These are phyloP conservation scores for Phaeodactylum tricornutum DNA, from an alignment of 108 stramenopile species.

Conservation along the genomic window DNA sequence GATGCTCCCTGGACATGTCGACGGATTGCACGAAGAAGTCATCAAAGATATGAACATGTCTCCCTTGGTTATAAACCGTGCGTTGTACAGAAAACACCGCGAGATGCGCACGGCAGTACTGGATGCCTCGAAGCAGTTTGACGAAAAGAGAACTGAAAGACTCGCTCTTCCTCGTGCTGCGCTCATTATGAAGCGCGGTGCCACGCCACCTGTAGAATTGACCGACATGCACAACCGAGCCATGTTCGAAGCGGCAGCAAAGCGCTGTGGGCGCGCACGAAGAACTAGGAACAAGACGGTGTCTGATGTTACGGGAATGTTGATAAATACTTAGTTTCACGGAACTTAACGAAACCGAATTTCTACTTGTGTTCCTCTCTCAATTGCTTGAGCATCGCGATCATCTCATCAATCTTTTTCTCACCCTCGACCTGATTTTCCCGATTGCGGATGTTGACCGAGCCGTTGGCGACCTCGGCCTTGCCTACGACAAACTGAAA, in stretches of 20 bases:
- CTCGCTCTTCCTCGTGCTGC: slow-evolving; percentile 7
- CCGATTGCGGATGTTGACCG: slow-evolving; percentile 88
- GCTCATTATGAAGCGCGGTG: slow-evolving; percentile 14
- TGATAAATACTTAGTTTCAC: too few species aligned
- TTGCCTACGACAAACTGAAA: slow-evolving; percentile 97
- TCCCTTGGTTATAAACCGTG: slow-evolving; percentile 5
- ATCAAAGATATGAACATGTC: too few species aligned
- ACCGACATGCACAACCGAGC: slow-evolving; percentile 5
- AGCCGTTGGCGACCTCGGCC: slow-evolving; percentile 75
- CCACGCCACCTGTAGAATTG: slow-evolving; percentile 5
- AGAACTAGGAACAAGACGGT: slow-evolving; percentile 8
- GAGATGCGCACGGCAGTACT: slow-evolving; percentile 45
- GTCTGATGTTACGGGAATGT: slow-evolving; percentile 11
- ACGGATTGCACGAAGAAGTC: not conserved
- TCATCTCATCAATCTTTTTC: slow-evolving; percentile 81
- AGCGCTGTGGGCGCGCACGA: slow-evolving; percentile 4
- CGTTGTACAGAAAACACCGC: slow-evolving; percentile 29
- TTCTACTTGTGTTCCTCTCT: slow-evolving; percentile 24
- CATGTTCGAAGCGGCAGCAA: slow-evolving; percentile 10
- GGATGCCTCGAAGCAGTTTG: slow-evolving; percentile 54
- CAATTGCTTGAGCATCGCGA: slow-evolving; percentile 57
- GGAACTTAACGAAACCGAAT: too few species aligned
- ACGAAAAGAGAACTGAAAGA: slow-evolving; percentile 26
- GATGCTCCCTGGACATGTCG: not conserved
- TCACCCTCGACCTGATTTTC: slow-evolving; percentile 88